Evolutionary conservation across 257 asterid species (phyloP).

Genomic region (Nicotiana sylvestris): DNA sequence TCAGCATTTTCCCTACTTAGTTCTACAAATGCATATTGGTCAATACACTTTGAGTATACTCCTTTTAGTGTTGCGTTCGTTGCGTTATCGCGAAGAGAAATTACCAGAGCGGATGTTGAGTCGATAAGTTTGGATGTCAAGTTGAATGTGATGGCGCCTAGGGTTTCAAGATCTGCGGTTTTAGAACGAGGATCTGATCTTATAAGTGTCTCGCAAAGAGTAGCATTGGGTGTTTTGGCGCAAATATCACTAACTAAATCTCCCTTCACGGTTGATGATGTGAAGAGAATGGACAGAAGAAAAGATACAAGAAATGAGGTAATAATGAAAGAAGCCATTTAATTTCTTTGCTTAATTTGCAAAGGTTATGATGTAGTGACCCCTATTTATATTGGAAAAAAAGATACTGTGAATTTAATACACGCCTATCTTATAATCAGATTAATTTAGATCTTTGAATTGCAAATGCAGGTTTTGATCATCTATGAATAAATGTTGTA

Average conservation of each 20-base stretch:
- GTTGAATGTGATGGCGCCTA: neutral
- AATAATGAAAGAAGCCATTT: neutral
- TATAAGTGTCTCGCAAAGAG: neutral
- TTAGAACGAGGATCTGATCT: neutral
- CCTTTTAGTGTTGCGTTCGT: neutral
- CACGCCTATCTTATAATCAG: neutral
- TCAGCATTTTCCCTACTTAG: neutral
- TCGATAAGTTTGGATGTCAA: neutral
- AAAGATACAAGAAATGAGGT: neutral
- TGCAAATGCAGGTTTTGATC: too few relatives aligned
- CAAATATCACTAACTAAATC: neutral
- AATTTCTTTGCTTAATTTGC: neutral
- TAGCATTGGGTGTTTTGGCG: neutral
- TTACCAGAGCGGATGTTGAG: neutral
- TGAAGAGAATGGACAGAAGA: neutral
- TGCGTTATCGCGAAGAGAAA: neutral
- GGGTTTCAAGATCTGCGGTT: neutral
- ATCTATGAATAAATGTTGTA: too few relatives aligned
- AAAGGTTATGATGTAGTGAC: neutral
- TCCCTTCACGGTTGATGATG: neutral
- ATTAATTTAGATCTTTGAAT: neutral
- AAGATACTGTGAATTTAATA: neutral
- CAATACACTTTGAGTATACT: neutral
- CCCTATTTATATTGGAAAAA: neutral
- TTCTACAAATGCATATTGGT: neutral